Conservation (phyloP, 345 rosid species). For the Boechera stricta region DNA sequence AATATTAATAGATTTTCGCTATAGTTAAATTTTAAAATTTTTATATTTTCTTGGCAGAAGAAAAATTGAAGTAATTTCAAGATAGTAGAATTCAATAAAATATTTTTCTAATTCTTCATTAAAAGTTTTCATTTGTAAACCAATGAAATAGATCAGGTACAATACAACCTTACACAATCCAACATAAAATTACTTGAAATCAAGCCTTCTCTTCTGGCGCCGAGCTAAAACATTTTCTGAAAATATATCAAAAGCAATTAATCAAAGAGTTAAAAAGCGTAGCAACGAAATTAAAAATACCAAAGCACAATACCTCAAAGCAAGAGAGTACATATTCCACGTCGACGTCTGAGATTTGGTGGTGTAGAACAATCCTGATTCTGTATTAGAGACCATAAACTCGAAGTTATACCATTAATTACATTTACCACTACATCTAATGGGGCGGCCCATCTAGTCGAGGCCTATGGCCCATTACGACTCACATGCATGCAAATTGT, state of each 20-base stretch:
- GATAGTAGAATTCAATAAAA: neutral
- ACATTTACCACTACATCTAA: neutral
- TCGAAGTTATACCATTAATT: neutral
- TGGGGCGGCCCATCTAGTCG: neutral
- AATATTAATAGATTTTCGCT: neutral
- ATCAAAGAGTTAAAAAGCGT: neutral
- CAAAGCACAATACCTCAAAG: constrained; percentile 57
- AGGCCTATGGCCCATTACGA: neutral
- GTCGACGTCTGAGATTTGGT: constrained; percentile 80
- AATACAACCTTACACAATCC: constrained; percentile 16
- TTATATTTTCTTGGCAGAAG: neutral
- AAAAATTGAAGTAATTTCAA: neutral
- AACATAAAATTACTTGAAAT: neutral
- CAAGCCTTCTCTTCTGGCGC: constrained; percentile 18
- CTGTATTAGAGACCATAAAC: constrained; percentile 47
- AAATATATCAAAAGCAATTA: constrained; percentile 10
- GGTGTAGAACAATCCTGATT: constrained; percentile 78
- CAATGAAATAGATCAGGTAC: constrained; percentile 3
- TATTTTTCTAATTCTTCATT: neutral
- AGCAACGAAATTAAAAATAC: neutral
- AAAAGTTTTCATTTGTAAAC: neutral
- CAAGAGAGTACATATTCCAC: constrained; percentile 70
- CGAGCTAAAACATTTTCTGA: constrained; percentile 34
- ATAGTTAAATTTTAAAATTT: neutral
- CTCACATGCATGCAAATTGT: neutral